Evolutionary conservation across 2,329 filamentous ascomycete species (phyloP).

Genomic region (Venturia pyrina): DNA sequence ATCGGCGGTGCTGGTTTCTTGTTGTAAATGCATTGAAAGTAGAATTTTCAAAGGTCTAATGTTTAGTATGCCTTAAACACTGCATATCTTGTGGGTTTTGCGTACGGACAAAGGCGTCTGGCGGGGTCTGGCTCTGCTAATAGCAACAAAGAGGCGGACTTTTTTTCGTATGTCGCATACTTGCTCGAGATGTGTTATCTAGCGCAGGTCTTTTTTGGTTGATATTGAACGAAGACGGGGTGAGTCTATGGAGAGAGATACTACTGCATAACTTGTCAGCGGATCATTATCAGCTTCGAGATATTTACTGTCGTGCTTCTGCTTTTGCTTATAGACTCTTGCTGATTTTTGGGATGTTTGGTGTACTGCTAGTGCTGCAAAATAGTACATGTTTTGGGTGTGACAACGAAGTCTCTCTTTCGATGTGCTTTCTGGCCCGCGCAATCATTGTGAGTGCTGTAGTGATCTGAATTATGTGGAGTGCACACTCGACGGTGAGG

Average conservation of each 20-base stretch:
- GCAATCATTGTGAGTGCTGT: too few relatives aligned
- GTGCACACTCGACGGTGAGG: too few relatives aligned
- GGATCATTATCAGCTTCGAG: neutral
- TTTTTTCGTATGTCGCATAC: neutral
- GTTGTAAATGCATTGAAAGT: neutral
- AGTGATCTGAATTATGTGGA: too few relatives aligned
- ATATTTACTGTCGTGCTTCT: neutral
- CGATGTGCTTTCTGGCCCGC: too few relatives aligned
- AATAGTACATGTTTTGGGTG: neutral
- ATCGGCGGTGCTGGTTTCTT: conserved; percentile 32
- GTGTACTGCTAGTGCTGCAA: neutral
- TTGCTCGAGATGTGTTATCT: neutral
- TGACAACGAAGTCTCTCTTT: too few relatives aligned
- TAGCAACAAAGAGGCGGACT: neutral
- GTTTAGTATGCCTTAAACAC: conserved; percentile 1
- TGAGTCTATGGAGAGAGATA: neutral
- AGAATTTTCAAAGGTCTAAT: neutral
- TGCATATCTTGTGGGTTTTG: neutral
- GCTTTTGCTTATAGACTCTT: neutral
- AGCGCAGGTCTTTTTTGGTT: neutral
- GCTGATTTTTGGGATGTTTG: neutral
- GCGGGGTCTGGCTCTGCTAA: neutral
- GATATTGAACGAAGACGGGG: neutral
- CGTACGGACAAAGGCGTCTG: conserved; percentile 1
- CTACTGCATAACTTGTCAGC: neutral